Conservation (phyloP, 1,284 basidiomycete species). For the Cryptococcus sp. region DNA sequence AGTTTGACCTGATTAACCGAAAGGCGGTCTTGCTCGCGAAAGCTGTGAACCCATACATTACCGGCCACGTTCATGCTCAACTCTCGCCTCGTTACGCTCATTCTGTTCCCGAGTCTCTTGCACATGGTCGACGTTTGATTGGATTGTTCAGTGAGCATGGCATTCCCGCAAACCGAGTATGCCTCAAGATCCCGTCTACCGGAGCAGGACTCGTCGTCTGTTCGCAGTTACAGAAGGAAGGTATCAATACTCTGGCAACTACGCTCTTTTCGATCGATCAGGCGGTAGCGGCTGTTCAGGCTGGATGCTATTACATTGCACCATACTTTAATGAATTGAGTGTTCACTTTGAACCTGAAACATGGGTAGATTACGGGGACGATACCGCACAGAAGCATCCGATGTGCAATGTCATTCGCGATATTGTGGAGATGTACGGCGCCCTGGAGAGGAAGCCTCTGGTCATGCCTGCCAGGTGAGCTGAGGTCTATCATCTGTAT, state of each 20-base stretch:
- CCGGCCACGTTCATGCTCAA: conserved; percentile 14
- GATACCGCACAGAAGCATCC: conserved; percentile 12
- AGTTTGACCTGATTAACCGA: neutral
- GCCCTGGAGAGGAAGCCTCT: conserved; percentile 3
- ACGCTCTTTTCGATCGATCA: conserved; percentile 26
- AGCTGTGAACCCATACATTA: conserved; percentile 11
- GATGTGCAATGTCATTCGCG: conserved; percentile 7
- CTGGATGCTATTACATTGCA: conserved; percentile 27
- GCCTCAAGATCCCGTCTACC: conserved; percentile 27
- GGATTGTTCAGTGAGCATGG: conserved; percentile 9
- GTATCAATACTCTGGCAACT: conserved; percentile 27
- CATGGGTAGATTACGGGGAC: conserved; percentile 7
- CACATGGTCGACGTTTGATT: conserved; percentile 11
- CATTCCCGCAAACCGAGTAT: conserved; percentile 19
- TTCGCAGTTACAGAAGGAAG: conserved; percentile 8
- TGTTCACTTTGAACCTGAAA: conserved; percentile 10
- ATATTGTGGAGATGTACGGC: conserved; percentile 10
- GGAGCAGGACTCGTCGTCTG: conserved; percentile 31
- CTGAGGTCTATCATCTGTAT: neutral
- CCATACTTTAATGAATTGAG: conserved; percentile 29
- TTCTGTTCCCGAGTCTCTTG: neutral
- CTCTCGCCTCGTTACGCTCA: conserved; percentile 15
- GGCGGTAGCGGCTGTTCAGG: conserved; percentile 29
- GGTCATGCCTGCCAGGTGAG: conserved; percentile 14
- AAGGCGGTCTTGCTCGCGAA: conserved; percentile 15